Evolutionary conservation across 176 grass and related monocot species (phyloP), one percentile per base, ranked within the genome.

Genomic region (Saccharum officinarum): DNA sequence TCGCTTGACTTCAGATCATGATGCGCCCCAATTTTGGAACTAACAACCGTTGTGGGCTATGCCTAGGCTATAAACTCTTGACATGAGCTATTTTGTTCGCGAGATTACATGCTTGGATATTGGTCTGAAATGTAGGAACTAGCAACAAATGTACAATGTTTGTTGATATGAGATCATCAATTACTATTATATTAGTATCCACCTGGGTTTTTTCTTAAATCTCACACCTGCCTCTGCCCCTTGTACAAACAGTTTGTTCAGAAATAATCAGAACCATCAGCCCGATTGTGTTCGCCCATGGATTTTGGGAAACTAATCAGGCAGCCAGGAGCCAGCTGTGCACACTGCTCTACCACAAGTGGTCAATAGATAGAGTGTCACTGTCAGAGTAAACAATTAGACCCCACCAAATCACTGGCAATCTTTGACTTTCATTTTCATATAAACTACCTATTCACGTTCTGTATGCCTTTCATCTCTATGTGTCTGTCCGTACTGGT

Each of bases 21-120:
- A 30, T 45, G 66, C 25, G 18, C 22, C 59, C 12, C 57, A 90
- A n/a, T 78, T 82, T 83, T 86, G 14, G 1, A 75, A 83, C 84
- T 67, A 78, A 90, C 78, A 42, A 57, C 49, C 1, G 34, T 9
- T 12, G 49, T 31, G 2, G 37, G 4, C 18, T 70, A 69, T 46
- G 22, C 76, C 38, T 15, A 46, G 17, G n/a, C 30, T 8, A 11
- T 31, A 8, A 4, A 37, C 30, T n/a, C 26, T 69, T 28, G 45
- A 57, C 3, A 12, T 22, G 39, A 59, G 47, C 28, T 69, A 38
- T 61, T 74, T 82, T 79, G 10, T 69, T 81, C 1, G 10, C 3
- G 2, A 31, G 10, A 26, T 57, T 49, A 73, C 45, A 47, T 12
- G 26, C 16, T 28, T 9, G 10, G 17, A 73, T 73, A 10, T 16